Base-by-base conservation (phyloP, 345 rosid species). In the Diplotaxis tenuifolia region DNA sequence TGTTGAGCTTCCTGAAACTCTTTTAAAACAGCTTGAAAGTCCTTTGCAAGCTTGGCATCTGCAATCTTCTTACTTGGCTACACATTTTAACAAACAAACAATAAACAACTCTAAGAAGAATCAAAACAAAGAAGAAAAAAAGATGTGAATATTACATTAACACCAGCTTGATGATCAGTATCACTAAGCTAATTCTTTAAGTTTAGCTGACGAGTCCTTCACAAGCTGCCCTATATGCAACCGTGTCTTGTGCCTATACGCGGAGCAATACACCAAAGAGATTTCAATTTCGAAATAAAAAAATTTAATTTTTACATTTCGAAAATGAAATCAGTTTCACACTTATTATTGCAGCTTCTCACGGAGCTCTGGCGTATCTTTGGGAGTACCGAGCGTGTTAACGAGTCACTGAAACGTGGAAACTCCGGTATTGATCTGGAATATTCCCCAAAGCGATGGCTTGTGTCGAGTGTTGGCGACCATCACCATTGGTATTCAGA, bases 401-500 rank as follows among this genome's bases (percentile, higher is more conserved):
- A 92, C 97, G 68, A 92, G 97, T 1, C 99, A 82, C 47, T 87
- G 93, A 79, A 92, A 95, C 4, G 99, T 86, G 14, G 93, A 86
- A 38, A 95, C 97, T 76, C 93, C 86, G 58, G 99, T 95, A 72
- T 89, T 95, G 90, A 92, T 95, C 87, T 88, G 97, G 86, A 95
- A 95, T 12, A 95, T n/a, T 86, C 20, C 97, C 99, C 9, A 96
- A 89, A 11, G 93, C 96, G 10, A 95, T 89, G 45, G 92, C 96
- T 78, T 95, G 96, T 18, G 96, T 88, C 22, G 93, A 76, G 62
- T 89, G 93, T 68, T 88, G 89, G 75, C 85, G 82, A 67, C 85
- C 81, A 62, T 85, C 88, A 53, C 86, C 86, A 69, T 88, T 91
- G 81, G 74, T 69, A 56, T 73, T 60, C 62, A n/a, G n/a, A n/a